Evolutionary conservation across 2,329 filamentous ascomycete genomes (phyloP).

Genomic region (Aspergillus japonicus): DNA sequence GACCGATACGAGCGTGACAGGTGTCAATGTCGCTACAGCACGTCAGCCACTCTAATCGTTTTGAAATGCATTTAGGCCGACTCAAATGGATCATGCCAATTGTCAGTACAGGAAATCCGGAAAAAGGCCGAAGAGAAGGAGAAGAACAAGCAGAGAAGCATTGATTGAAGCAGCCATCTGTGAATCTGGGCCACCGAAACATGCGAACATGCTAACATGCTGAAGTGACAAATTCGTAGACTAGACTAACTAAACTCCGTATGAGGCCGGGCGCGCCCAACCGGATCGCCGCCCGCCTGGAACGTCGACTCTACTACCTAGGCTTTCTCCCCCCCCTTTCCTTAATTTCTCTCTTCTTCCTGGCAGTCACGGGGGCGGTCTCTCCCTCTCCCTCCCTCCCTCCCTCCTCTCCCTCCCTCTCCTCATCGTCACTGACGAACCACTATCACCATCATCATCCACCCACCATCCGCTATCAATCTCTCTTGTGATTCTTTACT

Average conservation of each 20-base stretch:
- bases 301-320: not conserved
- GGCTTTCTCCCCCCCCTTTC: not conserved
- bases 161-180: not conserved
- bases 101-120: not conserved
- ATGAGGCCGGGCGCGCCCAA: conserved; percentile 6
- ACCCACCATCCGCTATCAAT: not conserved
- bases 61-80: too few species aligned
- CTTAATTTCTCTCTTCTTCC: not conserved
- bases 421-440: not conserved
- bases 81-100: not conserved
- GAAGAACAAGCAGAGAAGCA: not conserved
- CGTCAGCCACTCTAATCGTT: not conserved
- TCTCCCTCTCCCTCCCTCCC: conserved; percentile 4
- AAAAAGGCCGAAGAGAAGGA: not conserved
- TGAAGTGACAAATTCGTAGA: not conserved
- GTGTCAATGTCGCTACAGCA: not conserved
- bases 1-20: not conserved
- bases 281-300: conserved; percentile 12
- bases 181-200: not conserved
- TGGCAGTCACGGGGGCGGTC: too few species aligned
- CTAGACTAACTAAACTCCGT: too few species aligned
- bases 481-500: conserved; percentile 1
- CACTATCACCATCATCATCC: not conserved
- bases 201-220: not conserved
- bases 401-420: conserved; percentile 9